Evolutionary conservation across 345 rosid species (phyloP).

Genomic region (Gossypium bickii): DNA sequence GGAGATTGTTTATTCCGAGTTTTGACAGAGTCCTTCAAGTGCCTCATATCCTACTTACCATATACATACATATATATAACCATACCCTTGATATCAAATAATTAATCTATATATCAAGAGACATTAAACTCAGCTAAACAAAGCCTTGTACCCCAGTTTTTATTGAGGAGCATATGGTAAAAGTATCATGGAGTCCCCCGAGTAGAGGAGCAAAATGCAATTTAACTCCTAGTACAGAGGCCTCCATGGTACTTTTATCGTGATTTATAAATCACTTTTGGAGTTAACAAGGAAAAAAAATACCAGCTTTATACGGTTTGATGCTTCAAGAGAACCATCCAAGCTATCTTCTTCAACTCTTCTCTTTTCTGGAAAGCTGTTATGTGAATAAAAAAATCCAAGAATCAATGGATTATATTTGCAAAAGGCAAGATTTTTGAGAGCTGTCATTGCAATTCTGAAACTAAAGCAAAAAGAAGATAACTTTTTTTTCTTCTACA

Average conservation of each 20-base stretch:
- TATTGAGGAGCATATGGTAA: too few relatives aligned
- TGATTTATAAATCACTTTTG: neutral
- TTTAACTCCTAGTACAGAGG: too few relatives aligned
- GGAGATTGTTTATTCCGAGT: slow-evolving; percentile 37
- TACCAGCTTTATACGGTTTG: slow-evolving; percentile 62
- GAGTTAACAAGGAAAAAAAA: slow-evolving; percentile 7
- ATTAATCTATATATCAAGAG: neutral
- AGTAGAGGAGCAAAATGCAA: too few relatives aligned
- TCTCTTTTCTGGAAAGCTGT: slow-evolving; percentile 76
- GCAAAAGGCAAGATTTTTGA: slow-evolving; percentile 21
- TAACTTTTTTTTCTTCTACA: slow-evolving; percentile 3
- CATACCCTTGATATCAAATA: slow-evolving; percentile 10
- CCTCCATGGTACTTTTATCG: too few relatives aligned
- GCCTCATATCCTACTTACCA: slow-evolving; percentile 55
- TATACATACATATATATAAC: slow-evolving; percentile 13
- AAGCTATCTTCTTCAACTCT: slow-evolving; percentile 42
- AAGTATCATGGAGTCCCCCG: too few relatives aligned
- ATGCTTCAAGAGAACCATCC: slow-evolving; percentile 42
- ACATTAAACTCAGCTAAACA: neutral
- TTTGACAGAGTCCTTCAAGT: slow-evolving; percentile 35
- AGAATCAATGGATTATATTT: slow-evolving; percentile 22
- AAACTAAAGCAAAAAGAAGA: neutral
- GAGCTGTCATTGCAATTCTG: slow-evolving; percentile 16
- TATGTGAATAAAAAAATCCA: slow-evolving; percentile 29
- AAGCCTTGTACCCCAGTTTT: slow-evolving; percentile 8